A percentile compares a stretch with the other conserved stretches of the same genome.
These are phyloP conservation scores for Tylopilus subfusipes DNA, from an alignment of 768 basidiomycete species.

Conservation along the genomic window DNA sequence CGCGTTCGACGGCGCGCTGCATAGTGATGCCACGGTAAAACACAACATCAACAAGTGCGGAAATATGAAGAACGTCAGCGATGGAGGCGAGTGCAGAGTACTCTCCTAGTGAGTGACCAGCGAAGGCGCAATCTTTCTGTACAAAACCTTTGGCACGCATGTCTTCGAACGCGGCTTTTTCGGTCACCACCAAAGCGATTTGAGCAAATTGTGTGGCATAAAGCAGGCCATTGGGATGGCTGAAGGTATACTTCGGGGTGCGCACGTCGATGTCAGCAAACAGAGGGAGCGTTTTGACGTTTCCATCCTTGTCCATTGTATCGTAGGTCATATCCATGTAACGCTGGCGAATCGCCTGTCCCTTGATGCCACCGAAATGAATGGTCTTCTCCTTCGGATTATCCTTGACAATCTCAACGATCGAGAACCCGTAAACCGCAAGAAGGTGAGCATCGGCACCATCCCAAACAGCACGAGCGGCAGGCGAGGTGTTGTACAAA, in stretches of 20 bases:
- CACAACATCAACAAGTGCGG: constrained; percentile 94
- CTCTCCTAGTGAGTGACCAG: constrained; percentile 97
- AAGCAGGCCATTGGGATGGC: constrained; percentile 89
- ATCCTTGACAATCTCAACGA: constrained; percentile 97
- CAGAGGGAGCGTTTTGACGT: constrained; percentile 92
- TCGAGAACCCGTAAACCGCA: constrained; percentile 96
- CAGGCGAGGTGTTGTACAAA: constrained; percentile 87
- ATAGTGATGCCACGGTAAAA: constrained; percentile 99
- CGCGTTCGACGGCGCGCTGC: constrained; percentile 98
- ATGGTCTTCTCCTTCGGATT: constrained; percentile 98
- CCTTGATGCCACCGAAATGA: constrained; percentile 99
- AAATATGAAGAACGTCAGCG: constrained; percentile 93
- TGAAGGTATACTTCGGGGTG: constrained; percentile 97
- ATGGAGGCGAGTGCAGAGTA: constrained; percentile 98
- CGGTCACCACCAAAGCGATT: constrained; percentile 96
- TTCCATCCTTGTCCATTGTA: constrained; percentile 93
- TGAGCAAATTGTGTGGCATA: constrained; percentile 99
- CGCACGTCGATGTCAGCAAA: constrained; percentile 95
- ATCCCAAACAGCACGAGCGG: constrained; percentile 97
- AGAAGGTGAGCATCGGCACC: constrained; percentile 90
- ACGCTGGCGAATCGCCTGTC: constrained; percentile 95
- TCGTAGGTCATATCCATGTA: constrained; percentile 99
- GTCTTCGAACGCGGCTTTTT: constrained; percentile 98
- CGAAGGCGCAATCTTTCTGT: constrained; percentile 89
- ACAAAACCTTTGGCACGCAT: constrained; percentile 96